Evolutionary conservation across 768 basidiomycete species (phyloP), one percentile per base, ranked within the genome.

Genomic region (Pisolithus microcarpus): DNA sequence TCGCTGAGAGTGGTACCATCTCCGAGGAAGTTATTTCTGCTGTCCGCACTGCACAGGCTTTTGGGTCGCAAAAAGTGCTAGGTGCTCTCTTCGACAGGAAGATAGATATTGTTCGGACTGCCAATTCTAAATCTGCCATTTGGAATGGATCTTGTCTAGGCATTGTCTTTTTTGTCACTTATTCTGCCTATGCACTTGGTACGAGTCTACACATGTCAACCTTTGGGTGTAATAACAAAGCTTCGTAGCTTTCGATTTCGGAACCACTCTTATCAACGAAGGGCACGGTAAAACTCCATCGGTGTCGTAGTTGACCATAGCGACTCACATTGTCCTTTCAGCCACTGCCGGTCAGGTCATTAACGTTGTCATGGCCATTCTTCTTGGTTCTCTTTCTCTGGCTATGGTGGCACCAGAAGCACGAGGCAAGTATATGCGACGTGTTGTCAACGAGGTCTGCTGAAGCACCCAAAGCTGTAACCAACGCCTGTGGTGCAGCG

Each of bases 11-110:
- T 19, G 92, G 92, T 34, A 83, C 79, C 10, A 63, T 96, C 13
- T 92, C 93, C 0, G 94, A 97, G 68, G 94, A 96, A 65, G 92
- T 91, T 57, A 88, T 97, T 52, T 86, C 89, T 0, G 87, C 87
- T 40, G 72, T 97, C 52, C 84, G 93, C 18, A 94, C 91, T 1
- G 82, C 89, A 3, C 89, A 95, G 53, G 93, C 94, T 0, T 98
- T 98, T 58, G 91, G 91, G 37, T 85, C 83, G 0, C 88, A 92
- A 67, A 69, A 62, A 7, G 75, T 74, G 28, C 73, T 98, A 39
- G 60, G 80, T 2, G 56, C 57, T 5, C 67, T 89, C 18, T 98
- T 95, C 65, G 78, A 91, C 61, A 56, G 39, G 1, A 76, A 79
- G 52, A 77, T 91, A 56, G 66, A 73, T 19, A 59, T 72, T 52